Evolutionary conservation across 2,329 filamentous ascomycete species (phyloP), one percentile per base, ranked within the genome.

Genomic region (Colletotrichum spinosum): DNA sequence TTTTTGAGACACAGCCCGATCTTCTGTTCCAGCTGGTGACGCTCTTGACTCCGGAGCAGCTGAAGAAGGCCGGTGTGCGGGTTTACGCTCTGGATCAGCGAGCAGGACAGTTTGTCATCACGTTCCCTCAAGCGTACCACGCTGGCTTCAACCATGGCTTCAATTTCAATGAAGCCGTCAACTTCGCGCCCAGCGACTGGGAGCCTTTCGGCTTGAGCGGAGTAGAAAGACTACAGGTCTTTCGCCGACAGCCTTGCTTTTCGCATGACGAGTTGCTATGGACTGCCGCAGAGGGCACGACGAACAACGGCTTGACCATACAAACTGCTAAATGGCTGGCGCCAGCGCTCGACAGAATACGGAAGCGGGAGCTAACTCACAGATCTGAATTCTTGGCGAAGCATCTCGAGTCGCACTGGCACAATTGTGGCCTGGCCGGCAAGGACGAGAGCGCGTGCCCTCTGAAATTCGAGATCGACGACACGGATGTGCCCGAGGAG

Each of bases 91-190:
- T 97, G n/a, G 96, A 99, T 75, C 96, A 99, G 76, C 88, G 95
- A 70, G 96, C 96, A 35, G 96, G 96, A 6, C 94, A 99, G 74
- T 93, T 99, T 69, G 94, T 99, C 68, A 90, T 99, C 69, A 99
- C 96, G 0, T 99, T 97, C 72, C 96, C 96, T 0, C 92, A 97
- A 75, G 96, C 96, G 0, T 99, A 98, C 72, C 96, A 99, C 75
- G 95, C 96, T 6, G 96, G 96, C 0, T 99, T 99, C 80, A 99
- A 99, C 72, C 96, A 99, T 72, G 96, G 92, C 0, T 99, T 99
- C 82, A 99, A 99, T 75, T 97, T 97, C 78, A 99, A 99, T 71
- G 96, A 99, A 77, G 96, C 96, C 6, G 96, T 99, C 71, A 99
- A 99, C 75, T 99, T 99, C 79, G 96, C 96, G 0, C 96, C 96